Conservation (phyloP, 2,329 filamentous ascomycete genomes). For the Ambrosiella beaveri region DNA sequence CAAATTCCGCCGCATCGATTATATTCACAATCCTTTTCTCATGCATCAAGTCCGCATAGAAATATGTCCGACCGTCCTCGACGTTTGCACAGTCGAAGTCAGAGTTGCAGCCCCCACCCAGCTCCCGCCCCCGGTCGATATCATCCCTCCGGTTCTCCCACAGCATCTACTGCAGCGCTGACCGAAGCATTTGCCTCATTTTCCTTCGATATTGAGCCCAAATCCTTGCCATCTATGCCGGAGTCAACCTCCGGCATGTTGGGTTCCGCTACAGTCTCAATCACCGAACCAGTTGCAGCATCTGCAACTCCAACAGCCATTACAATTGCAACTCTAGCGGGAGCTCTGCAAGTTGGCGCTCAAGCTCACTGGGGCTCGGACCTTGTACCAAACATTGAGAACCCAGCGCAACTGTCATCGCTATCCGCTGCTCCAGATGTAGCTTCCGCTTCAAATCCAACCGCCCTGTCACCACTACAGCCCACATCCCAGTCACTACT, state of each 20-base stretch:
- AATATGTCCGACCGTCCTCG: not conserved
- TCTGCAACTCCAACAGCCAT: not conserved
- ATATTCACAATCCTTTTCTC: not conserved
- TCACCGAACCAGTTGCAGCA: not conserved
- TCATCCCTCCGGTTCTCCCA: not conserved
- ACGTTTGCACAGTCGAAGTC: slow-evolving; percentile 4
- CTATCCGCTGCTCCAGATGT: not conserved
- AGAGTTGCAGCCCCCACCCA: not conserved
- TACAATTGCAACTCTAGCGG: slow-evolving; percentile 1
- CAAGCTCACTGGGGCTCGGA: slow-evolving; percentile 2
- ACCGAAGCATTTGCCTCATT: not conserved
- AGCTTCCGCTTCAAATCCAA: not conserved
- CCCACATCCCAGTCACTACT: not conserved
- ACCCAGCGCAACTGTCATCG: not conserved
- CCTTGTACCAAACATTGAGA: not conserved
- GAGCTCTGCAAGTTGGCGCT: not conserved
- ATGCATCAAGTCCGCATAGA: not conserved
- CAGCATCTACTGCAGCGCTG: not conserved
- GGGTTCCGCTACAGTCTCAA: not conserved
- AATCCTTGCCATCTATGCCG: not conserved
- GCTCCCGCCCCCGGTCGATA: not conserved
- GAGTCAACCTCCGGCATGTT: not conserved
- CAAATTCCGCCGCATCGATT: not conserved
- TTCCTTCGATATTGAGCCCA: not conserved
- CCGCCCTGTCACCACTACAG: not conserved